Evolutionary conservation across 176 grass and related monocot genomes (phyloP).

Genomic region (Melocanna baccifera): DNA sequence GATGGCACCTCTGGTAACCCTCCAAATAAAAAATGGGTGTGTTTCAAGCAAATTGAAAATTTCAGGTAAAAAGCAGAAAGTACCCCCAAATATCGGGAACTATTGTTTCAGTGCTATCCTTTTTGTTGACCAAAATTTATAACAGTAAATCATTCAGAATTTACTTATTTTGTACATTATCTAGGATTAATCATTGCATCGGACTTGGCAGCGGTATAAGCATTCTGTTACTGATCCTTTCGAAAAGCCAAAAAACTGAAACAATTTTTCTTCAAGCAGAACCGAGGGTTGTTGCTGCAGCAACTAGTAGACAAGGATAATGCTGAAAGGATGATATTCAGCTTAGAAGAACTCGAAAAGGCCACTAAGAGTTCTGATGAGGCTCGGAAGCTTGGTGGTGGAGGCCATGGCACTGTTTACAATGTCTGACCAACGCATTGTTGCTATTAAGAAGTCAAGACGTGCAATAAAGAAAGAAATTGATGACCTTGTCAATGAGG

Average conservation of each 20-base stretch:
- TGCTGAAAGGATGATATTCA: conserved; percentile 34
- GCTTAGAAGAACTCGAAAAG: conserved; percentile 45
- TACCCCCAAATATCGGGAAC: not conserved
- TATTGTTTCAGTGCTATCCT: not conserved
- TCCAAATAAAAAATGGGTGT: not conserved
- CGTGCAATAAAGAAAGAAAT: conserved; percentile 38
- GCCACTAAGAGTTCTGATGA: conserved; percentile 48
- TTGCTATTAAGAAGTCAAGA: conserved; percentile 60
- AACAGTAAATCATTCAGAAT: not conserved
- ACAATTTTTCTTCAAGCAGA: conserved; percentile 47
- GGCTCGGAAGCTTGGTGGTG: conserved; percentile 31
- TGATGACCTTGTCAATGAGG: conserved; percentile 47
- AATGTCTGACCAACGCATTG: conserved; percentile 29
- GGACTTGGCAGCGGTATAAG: not conserved
- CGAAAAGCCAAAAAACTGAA: conserved; percentile 36
- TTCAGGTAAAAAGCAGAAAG: not conserved
- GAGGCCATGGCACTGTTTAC: conserved; percentile 41
- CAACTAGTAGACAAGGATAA: conserved; percentile 29
- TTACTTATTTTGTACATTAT: not conserved
- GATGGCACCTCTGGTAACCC: not conserved
- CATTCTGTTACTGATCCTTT: conserved; percentile 26
- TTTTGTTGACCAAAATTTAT: not conserved
- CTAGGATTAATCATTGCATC: not conserved
- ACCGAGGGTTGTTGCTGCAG: conserved; percentile 35
- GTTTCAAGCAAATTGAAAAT: not conserved